A percentile compares a stretch with the other conserved stretches of the same genome.
phyloP scores from a whole-genome alignment of 768 basidiomycete species.

The Pleurotus eryngii region DNA sequence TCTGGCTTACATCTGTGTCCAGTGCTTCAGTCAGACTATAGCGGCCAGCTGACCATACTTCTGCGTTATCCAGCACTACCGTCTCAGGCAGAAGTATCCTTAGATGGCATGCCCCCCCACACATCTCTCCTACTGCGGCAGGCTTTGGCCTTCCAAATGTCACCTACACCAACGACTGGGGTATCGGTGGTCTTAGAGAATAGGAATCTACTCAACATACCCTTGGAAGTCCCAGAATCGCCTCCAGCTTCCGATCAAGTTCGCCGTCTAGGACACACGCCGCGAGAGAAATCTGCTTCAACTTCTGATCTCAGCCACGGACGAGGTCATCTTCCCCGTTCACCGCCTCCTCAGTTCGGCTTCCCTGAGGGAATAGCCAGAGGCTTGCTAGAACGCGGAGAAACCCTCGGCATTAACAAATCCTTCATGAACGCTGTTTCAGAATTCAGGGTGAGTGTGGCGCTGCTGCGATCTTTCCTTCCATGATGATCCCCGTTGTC shows the following conservation, averaged over 20 bases:
- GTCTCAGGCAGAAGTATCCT: constrained; percentile 18
- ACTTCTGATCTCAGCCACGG: constrained; percentile 16
- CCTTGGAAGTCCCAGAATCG: constrained; percentile 55
- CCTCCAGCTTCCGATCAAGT: constrained; percentile 33
- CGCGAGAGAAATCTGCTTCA: constrained; percentile 26
- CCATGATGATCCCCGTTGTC: not conserved
- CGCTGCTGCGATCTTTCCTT: not conserved
- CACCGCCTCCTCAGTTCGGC: constrained; percentile 43
- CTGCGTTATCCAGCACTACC: constrained; percentile 78
- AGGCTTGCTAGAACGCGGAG: constrained; percentile 70
- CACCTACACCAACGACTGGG: constrained; percentile 72
- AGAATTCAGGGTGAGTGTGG: constrained; percentile 60
- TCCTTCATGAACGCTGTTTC: constrained; percentile 78
- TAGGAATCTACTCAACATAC: constrained; percentile 69
- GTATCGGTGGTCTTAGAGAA: constrained; percentile 83
- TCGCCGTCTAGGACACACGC: constrained; percentile 29
- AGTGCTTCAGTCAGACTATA: constrained; percentile 91
- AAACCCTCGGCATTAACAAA: constrained; percentile 81
- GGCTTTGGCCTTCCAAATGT: constrained; percentile 73
- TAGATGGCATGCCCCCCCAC: constrained; percentile 47
- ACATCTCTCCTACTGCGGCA: constrained; percentile 76
- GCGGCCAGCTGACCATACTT: constrained; percentile 75
- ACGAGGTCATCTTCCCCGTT: constrained; percentile 31
- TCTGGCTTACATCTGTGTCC: constrained; percentile 12
- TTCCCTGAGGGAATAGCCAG: constrained; percentile 72